Conservation (phyloP, 1,139 yeast species). For the Geotrichum armillariae region DNA sequence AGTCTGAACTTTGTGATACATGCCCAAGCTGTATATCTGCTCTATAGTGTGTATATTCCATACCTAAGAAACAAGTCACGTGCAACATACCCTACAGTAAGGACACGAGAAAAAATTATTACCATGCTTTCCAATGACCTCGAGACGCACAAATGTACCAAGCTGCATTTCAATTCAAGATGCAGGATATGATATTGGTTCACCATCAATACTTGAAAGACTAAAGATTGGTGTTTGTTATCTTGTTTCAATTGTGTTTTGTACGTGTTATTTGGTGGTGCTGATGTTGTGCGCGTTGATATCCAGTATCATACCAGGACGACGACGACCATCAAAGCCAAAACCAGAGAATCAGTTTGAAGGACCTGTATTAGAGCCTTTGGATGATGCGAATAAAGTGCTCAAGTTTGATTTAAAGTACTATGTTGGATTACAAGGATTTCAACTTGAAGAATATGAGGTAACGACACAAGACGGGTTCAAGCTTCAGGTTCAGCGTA, state of each 20-base stretch:
- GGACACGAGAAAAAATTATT: no score
- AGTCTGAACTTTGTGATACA: no score
- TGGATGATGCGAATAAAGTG: slow-evolving; percentile 35
- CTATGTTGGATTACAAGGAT: slow-evolving; percentile 61
- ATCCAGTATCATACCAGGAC: no score
- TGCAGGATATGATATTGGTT: not conserved
- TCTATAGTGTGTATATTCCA: no score
- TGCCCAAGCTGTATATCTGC: no score
- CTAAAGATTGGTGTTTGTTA: slow-evolving; percentile 23
- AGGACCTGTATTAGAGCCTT: slow-evolving; percentile 20
- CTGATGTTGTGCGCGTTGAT: slow-evolving; percentile 37
- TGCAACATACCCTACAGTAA: not conserved
- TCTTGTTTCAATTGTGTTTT: slow-evolving; percentile 33
- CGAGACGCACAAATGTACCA: not conserved
- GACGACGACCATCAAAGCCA: not conserved
- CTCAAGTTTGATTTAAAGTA: slow-evolving; percentile 56
- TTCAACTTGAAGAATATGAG: slow-evolving; percentile 58
- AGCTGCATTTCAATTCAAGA: slow-evolving; percentile 4
- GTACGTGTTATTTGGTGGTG: slow-evolving; percentile 34
- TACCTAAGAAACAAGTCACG: no score
- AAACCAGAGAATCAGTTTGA: slow-evolving; percentile 1
- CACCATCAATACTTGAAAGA: not conserved
- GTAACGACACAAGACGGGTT: slow-evolving; percentile 83
- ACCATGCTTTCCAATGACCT: not conserved
- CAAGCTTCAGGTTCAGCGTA: slow-evolving; percentile 60